Base-by-base conservation (phyloP, 2,329 filamentous ascomycete species). In the Penicillium hordei region DNA sequence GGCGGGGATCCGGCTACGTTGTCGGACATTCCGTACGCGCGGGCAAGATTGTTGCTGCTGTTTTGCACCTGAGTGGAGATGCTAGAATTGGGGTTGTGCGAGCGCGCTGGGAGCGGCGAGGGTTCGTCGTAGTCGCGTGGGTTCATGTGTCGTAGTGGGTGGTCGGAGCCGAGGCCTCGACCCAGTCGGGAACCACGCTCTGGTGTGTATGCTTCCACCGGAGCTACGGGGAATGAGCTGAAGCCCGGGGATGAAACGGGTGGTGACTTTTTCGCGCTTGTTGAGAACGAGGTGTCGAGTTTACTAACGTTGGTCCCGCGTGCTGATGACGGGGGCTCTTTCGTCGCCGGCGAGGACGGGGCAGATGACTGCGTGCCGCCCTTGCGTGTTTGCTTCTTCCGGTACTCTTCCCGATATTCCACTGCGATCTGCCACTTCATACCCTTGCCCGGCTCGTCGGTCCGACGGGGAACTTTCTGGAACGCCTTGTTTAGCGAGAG, bases 371-470 rank as follows among this genome's bases (percentile, higher is more conserved):
- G 75, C 6, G 70, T 72, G 13, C 76, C 49, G 7, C 55, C 76
- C 55, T 77, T 79, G 33, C 76, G 74, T 39, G 73, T 70, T 65
- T 78, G 76, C 65, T 89, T 90, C 72, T 89, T 89, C 59, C 91
- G 83, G 81, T 97, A 96, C 52, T 96, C 93, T 19, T 97, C 91
- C 48, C 89, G 87, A 63, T 88, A 84, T 62, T 95, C 90, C 1
- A 90, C 83, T 4, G 91, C 87, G 69, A 99, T 93, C 75, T 93
- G 91, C 94, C 94, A 99, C 73, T 97, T 97, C 92, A 97, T 97
- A 29, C 94, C 94, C 74, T 99, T 99, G 13, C 94, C 94, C 23
- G 94, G 94, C 72, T 99, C 94, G 66, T 97, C 91, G 0, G 92
- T 96, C 17, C 90, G 88, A 46, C 94, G 88, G 3, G 94, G 90